A percentile compares a stretch with the other conserved stretches of the same genome.
These are phyloP conservation scores for Pseudoscleropodium purum DNA, from an alignment of 225 moss, liverwort and hornwort species.

Conservation along the genomic window DNA sequence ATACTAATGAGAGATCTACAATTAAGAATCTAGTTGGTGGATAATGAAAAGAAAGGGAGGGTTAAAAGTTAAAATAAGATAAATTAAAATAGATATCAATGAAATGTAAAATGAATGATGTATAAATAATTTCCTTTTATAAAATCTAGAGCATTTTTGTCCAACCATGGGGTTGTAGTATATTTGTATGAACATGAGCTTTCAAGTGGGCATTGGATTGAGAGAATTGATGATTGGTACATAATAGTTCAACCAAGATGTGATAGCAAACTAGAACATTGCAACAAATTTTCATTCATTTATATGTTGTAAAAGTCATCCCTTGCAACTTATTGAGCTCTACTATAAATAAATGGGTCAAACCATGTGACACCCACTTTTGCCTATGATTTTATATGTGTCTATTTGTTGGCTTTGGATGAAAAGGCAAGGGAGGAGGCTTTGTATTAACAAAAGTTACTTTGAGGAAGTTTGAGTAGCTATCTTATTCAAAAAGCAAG, in stretches of 20 bases:
- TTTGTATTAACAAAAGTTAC: not conserved
- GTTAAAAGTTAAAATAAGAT: not conserved
- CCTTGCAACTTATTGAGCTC: not conserved
- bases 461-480: not conserved
- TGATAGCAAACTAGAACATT: not conserved
- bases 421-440: accelerated
- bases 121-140: not conserved
- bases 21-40: not conserved
- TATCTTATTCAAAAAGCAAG: not conserved
- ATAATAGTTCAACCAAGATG: not conserved
- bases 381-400: not conserved
- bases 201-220: not conserved
- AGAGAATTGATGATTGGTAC: not conserved
- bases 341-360: not conserved
- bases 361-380: not conserved
- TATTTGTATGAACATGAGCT: not conserved
- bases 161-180: accelerated
- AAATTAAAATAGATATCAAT: not conserved
- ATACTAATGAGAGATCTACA: not conserved
- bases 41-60: not conserved
- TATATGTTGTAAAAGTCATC: not conserved
- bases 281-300: not conserved
- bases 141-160: not conserved
- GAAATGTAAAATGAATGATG: not conserved
- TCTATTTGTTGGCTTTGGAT: not conserved